phyloP scores from a whole-genome alignment of 345 rosid genomes.

The Lepidium sativum region DNA sequence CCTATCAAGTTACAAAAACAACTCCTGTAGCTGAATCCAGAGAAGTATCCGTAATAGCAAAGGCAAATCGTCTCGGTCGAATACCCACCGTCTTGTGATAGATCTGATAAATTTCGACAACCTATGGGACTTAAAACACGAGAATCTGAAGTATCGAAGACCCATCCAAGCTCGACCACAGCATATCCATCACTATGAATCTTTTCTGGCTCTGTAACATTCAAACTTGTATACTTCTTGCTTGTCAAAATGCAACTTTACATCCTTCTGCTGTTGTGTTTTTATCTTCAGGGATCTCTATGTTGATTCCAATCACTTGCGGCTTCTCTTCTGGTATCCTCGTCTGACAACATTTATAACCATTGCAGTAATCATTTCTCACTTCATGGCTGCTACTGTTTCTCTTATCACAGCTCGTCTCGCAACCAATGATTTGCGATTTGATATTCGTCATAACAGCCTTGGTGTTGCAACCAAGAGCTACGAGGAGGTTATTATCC shows the following conservation, averaged over 20 bases:
- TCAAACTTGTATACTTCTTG: slow-evolving; percentile 6
- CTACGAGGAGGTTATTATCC: slow-evolving; percentile 28
- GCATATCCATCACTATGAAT: slow-evolving; percentile 10
- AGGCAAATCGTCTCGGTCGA: no score
- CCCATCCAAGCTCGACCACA: slow-evolving; percentile 23
- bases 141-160: slow-evolving; percentile 15
- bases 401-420: slow-evolving; percentile 27
- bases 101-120: background rate
- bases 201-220: slow-evolving; percentile 16
- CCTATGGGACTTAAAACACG: background rate
- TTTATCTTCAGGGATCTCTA: background rate
- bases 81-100: no score
- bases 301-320: slow-evolving; percentile 1
- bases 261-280: slow-evolving; percentile 16
- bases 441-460: background rate
- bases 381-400: background rate
- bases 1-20: no score
- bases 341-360: slow-evolving; percentile 41
- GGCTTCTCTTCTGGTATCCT: slow-evolving; percentile 21
- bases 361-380: slow-evolving; percentile 25
- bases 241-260: slow-evolving; percentile 22
- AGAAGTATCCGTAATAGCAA: no score
- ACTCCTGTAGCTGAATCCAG: no score
- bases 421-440: slow-evolving; percentile 29
- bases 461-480: slow-evolving; percentile 32